Percentiles rank a stretch among this genome's conserved stretches.
phyloP scores from a whole-genome alignment of 257 asterid genomes.

The Verbascum thapsus region DNA sequence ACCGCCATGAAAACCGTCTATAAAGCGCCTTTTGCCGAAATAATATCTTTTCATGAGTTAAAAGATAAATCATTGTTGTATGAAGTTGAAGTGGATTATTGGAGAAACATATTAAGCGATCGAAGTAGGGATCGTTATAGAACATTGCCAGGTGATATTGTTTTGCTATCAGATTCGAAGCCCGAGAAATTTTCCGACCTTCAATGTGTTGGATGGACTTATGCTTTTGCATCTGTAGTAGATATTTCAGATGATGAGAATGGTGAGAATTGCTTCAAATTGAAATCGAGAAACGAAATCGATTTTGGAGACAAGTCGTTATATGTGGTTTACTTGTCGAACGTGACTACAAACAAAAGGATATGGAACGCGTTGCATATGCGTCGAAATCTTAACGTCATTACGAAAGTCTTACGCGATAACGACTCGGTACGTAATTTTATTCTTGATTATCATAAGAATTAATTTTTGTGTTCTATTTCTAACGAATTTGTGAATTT shows the following conservation, averaged over 20 bases:
- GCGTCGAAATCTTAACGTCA: slow-evolving; percentile 37
- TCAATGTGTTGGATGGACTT: slow-evolving; percentile 31
- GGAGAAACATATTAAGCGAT: slow-evolving; percentile 43
- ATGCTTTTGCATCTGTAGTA: slow-evolving; percentile 48
- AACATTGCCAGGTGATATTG: slow-evolving; percentile 53
- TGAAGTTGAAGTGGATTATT: slow-evolving; percentile 31
- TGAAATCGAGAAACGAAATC: slow-evolving; percentile 26
- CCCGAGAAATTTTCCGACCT: slow-evolving; percentile 45
- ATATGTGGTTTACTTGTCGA: slow-evolving; percentile 46
- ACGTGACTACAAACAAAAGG: slow-evolving; percentile 38
- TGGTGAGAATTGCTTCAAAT: slow-evolving; percentile 30
- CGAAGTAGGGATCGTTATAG: slow-evolving; percentile 46
- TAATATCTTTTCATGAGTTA: slow-evolving; percentile 20
- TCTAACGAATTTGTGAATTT: neutral
- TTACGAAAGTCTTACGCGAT: slow-evolving; percentile 37
- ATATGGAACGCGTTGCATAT: slow-evolving; percentile 51
- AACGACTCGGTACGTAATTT: slow-evolving; percentile 38
- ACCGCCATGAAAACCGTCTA: slow-evolving; percentile 43
- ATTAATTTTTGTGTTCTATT: too few species aligned
- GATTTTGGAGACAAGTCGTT: slow-evolving; percentile 23
- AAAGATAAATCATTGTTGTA: neutral
- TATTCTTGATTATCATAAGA: neutral
- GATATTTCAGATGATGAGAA: slow-evolving; percentile 28
- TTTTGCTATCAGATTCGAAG: slow-evolving; percentile 40
- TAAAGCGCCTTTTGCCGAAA: slow-evolving; percentile 57